Evolutionary conservation across 495 filamentous ascomycete genomes (phyloP), one percentile per base, ranked within the genome.

Genomic region (Schizothecium vesticola): DNA sequence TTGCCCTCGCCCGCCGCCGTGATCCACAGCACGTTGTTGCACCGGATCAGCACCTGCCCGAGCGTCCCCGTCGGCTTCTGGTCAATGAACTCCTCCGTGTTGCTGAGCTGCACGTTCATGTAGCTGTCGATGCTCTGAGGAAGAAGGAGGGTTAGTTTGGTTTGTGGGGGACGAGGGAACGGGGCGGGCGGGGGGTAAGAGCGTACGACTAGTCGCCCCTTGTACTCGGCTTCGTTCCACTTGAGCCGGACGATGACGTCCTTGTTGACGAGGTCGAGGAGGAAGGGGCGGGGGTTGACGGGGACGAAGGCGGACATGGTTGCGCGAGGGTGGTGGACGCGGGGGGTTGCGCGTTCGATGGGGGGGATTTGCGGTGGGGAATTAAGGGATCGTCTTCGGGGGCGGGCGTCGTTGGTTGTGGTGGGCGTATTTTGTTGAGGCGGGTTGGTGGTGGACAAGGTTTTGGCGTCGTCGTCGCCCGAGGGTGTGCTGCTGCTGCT

Each of bases 151-250:
- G 6, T 57, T 4, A 13, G 43, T 51, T 62, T 31, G 13, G 25
- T 63, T 6, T 67, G n/a, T n/a, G n/a, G n/a, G n/a, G n/a, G n/a
- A n/a, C n/a, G 55, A 43, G 19, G 66, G n/a, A 10, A 28, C 8
- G 21, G 11, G 58, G 19, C 22, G 59, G 58, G 24, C 1, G 2
- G 12, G 31, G 12, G 11, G 11, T 0, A 29, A 56, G 59, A 61
- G 74, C 76, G 33, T 67, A 80, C 81, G 72, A 98, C 92, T 65
- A 99, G 87, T 58, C 85, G 87, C 71, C 95, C 95, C 77, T 92
- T 92, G 86, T 98, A 99, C 81, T 98, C 96, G 33, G 92, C 95
- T 76, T 97, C 89, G 72, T 92, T 93, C 95, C 95, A 99, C 85
- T 99, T 99, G 29, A 99, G 87, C 72, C 93, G 91, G 57, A 99